Evolutionary conservation across 768 basidiomycete species (phyloP).

Genomic region (Calocybe indica): DNA sequence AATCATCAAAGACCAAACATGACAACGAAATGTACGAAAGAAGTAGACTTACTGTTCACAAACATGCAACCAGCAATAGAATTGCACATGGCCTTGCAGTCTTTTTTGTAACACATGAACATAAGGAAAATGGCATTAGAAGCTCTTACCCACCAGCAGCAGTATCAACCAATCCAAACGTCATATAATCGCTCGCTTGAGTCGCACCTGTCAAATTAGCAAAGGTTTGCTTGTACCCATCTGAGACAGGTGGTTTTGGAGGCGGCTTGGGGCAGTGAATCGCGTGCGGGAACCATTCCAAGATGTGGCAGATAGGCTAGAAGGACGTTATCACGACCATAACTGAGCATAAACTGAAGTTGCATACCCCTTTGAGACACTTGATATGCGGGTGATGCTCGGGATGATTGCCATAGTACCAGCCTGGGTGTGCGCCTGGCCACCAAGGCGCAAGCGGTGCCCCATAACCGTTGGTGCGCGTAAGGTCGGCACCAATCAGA

Average conservation of each 20-base stretch:
- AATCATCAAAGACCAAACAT: not conserved
- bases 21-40: not conserved
- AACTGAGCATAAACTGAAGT: not conserved
- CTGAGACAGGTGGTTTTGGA: constrained; percentile 12
- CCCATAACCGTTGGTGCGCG: constrained; percentile 25
- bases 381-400: constrained; percentile 19
- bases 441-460: constrained; percentile 34
- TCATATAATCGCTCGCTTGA: constrained; percentile 34
- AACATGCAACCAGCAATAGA: constrained; percentile 33
- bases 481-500: constrained; percentile 23
- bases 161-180: constrained; percentile 39
- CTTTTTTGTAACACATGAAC: constrained; percentile 17
- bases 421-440: constrained; percentile 27
- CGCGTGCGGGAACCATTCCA: constrained; percentile 13
- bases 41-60: constrained; percentile 30
- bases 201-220: constrained; percentile 35
- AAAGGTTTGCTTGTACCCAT: constrained; percentile 34
- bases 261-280: constrained; percentile 31
- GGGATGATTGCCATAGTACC: constrained; percentile 34
- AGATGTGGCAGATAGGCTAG: constrained; percentile 31
- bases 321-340: not conserved
- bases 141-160: constrained; percentile 24
- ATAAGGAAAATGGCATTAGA: not conserved
- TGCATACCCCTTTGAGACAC: constrained; percentile 25
- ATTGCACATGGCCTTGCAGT: constrained; percentile 43